Conservation (phyloP, 169 alveolate genomes). For the Plasmodium berghei region DNA sequence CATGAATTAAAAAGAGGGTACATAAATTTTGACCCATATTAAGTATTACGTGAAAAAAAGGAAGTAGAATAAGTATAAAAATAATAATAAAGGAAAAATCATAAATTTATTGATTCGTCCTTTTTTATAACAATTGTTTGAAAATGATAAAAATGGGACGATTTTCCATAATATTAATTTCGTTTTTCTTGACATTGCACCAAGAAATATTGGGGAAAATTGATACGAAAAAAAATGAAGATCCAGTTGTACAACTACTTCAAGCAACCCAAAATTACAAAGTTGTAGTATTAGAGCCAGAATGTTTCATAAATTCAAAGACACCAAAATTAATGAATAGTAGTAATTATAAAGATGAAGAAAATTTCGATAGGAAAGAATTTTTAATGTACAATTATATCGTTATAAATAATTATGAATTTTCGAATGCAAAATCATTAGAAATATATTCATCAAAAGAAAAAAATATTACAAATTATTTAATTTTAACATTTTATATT, state of each 20-base stretch:
- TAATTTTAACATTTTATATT: conserved; percentile 59
- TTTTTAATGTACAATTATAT: conserved; percentile 45
- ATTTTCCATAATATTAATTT: too few relatives aligned
- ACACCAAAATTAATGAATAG: not conserved
- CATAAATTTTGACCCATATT: too few relatives aligned
- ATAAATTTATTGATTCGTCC: too few relatives aligned
- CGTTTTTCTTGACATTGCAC: not conserved
- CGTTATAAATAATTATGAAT: conserved; percentile 45
- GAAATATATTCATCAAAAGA: conserved; percentile 34
- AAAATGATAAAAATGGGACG: too few relatives aligned
- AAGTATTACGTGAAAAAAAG: too few relatives aligned
- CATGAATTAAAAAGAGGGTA: too few relatives aligned
- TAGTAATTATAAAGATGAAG: not conserved
- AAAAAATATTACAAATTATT: conserved; percentile 16
- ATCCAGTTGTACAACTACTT: conserved; percentile 19
- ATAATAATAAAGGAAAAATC: too few relatives aligned
- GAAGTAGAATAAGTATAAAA: too few relatives aligned
- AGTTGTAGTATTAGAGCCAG: conserved; percentile 48
- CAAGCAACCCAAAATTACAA: conserved; percentile 30
- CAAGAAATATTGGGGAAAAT: not conserved
- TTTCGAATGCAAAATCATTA: conserved; percentile 23
- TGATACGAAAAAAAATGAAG: not conserved
- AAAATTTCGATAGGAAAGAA: conserved; percentile 49
- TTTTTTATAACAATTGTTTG: too few relatives aligned
- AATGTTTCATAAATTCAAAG: conserved; percentile 10